phyloP scores from a whole-genome alignment of 352 stramenopile genomes.

The Globisporangium canariense region DNA sequence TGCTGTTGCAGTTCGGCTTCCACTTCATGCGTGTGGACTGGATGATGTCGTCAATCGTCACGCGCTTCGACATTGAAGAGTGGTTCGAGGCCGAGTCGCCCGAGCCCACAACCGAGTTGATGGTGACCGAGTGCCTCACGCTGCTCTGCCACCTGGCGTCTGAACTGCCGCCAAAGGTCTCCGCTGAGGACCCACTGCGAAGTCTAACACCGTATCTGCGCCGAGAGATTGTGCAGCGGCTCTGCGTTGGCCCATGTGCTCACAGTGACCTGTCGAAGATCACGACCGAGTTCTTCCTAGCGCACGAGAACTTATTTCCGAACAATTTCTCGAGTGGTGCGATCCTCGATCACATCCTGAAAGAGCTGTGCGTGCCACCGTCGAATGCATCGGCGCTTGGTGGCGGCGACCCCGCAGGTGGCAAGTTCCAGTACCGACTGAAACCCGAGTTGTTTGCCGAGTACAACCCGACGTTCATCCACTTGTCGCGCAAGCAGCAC shows the following conservation, averaged over 20 bases:
- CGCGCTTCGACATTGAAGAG: conserved; percentile 60
- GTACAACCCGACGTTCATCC: conserved; percentile 85
- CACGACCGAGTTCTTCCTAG: conserved; percentile 75
- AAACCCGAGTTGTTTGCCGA: conserved; percentile 79
- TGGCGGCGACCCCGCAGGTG: conserved; percentile 28
- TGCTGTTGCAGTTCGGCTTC: conserved; percentile 79
- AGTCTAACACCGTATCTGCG: conserved; percentile 71
- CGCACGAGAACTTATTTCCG: conserved; percentile 72
- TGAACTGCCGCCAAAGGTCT: conserved; percentile 68
- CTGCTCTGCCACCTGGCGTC: conserved; percentile 73
- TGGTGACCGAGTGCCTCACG: conserved; percentile 79
- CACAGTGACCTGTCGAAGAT: conserved; percentile 86
- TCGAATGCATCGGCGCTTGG: conserved; percentile 23
- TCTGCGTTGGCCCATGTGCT: conserved; percentile 76
- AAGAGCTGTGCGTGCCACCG: conserved; percentile 55
- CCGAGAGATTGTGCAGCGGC: conserved; percentile 72
- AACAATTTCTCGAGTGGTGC: conserved; percentile 63
- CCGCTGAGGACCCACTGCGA: conserved; percentile 38
- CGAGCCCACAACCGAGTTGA: conserved; percentile 54
- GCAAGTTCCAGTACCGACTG: conserved; percentile 80
- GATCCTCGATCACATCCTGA: conserved; percentile 74
- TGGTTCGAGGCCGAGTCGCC: conserved; percentile 46
- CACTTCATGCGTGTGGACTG: conserved; percentile 70
- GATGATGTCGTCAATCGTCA: conserved; percentile 71
- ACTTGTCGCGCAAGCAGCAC: conserved; percentile 85